Evolutionary conservation across 2,329 filamentous ascomycete genomes (phyloP), one percentile per base, ranked within the genome.

Genomic region (Basipetospora chlamydospora): DNA sequence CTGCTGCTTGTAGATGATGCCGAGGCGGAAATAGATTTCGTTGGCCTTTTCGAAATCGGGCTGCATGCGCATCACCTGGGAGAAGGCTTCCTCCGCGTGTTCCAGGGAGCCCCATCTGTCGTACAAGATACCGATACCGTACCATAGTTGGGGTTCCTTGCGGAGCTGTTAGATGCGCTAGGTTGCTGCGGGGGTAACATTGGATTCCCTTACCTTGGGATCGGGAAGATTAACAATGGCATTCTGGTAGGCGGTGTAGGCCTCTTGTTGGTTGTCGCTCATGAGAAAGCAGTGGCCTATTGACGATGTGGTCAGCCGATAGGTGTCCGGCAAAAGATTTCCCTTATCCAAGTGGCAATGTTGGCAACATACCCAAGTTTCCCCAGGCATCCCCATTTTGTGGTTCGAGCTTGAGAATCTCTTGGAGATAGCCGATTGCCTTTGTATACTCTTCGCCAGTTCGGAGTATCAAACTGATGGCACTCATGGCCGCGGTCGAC

Each of bases 1-100:
- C 54, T 96, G 90, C 51, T 96, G 88, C 57, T 98, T 98, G 66
- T 96, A 96, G 46, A 98, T 96, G 63, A 98, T 98, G n/a, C 90
- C 90, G 7, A 98, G 71, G 20, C 90, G 77, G 61, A 98, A 98
- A 58, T 96, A 98, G 37, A 98, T 96, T 56, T 98, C 90, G 51
- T 96, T 96, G 39, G 88, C 87, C 68, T 98, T 98, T 52, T 98
- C 90, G 47, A 96, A 96, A 48, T 86, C 80, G 4, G 88, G 90
- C 50, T 94, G 81, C 80, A 98, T 96, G 47, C 85, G 80, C 90
- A 98, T 96, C 43, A 98, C 90, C 53, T 96, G 85, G 2, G 88
- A 95, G 54, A 96, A 96, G 5, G 90, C 90, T 55, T 96, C 90
- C 56, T 96, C 90, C 46, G 90, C 90, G 55, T 96, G 92, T 50